A percentile compares a stretch with the other conserved stretches of the same genome.
These are phyloP conservation scores for Raffaelea albimanens DNA, from an alignment of 2,329 filamentous ascomycete species.

Conservation along the genomic window DNA sequence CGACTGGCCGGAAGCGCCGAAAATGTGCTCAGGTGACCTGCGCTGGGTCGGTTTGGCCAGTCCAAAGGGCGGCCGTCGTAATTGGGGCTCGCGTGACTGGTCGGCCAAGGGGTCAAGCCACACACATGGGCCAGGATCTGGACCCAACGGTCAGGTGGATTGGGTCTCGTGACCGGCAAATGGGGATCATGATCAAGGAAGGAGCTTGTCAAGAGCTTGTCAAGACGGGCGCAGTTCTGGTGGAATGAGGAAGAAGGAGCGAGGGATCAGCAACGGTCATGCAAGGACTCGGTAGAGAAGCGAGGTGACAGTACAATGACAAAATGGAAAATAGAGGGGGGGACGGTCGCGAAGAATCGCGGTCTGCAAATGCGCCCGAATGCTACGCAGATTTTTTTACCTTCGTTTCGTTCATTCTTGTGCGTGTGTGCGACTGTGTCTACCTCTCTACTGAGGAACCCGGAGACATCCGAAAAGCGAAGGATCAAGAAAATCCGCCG, in stretches of 20 bases:
- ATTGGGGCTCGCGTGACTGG: slow-evolving; percentile 9
- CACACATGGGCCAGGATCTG: not conserved
- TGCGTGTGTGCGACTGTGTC: too few species aligned
- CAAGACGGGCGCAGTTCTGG: too few species aligned
- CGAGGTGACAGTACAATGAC: too few species aligned
- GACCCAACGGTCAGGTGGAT: slow-evolving; percentile 2
- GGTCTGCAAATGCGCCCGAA: too few species aligned
- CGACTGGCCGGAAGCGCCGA: slow-evolving; percentile 3
- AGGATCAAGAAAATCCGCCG: not conserved
- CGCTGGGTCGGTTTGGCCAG: not conserved
- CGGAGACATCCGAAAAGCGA: slow-evolving; percentile 2
- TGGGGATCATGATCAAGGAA: not conserved
- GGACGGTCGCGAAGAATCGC: too few species aligned
- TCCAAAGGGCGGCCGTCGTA: too few species aligned
- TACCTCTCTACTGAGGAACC: not conserved
- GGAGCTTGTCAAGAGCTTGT: too few species aligned
- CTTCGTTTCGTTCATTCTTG: too few species aligned
- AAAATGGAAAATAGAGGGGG: too few species aligned
- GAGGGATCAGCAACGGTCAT: too few species aligned
- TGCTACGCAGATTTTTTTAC: too few species aligned
- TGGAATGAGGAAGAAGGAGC: not conserved
- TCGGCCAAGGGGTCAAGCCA: slow-evolving; percentile 1
- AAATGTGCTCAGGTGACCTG: slow-evolving; percentile 5
- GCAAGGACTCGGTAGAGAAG: too few species aligned
- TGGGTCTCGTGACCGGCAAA: slow-evolving; percentile 5